Percentiles rank a stretch among this genome's conserved stretches.
These are phyloP conservation scores for Clathrospora elynae DNA, from an alignment of 2,329 filamentous ascomycete species.

Conservation along the genomic window DNA sequence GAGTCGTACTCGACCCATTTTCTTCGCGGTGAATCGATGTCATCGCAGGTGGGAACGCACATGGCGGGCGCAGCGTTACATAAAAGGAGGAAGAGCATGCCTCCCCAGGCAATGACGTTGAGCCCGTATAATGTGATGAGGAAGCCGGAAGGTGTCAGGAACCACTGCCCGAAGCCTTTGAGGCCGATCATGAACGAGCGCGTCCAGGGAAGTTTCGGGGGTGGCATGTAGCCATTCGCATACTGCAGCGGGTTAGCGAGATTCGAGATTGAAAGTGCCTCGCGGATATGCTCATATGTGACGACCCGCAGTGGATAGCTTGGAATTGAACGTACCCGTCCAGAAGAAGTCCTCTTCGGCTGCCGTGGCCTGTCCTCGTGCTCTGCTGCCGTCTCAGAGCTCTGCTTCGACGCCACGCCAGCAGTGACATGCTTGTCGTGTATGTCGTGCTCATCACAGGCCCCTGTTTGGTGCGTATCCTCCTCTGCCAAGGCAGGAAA, in stretches of 20 bases:
- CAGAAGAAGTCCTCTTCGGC: slow-evolving; percentile 18
- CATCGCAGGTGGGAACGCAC: slow-evolving; percentile 72
- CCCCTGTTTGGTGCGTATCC: slow-evolving; percentile 13
- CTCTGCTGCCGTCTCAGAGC: slow-evolving; percentile 25
- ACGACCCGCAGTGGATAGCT: no score
- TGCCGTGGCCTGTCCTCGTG: slow-evolving; percentile 19
- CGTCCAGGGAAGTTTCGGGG: slow-evolving; percentile 58
- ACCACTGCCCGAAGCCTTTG: slow-evolving; percentile 71
- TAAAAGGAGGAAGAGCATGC: slow-evolving; percentile 85
- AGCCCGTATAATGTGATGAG: slow-evolving; percentile 78
- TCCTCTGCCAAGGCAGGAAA: slow-evolving; percentile 43
- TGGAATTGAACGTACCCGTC: slow-evolving; percentile 21
- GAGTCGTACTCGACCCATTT: slow-evolving; percentile 86
- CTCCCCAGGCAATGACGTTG: slow-evolving; percentile 86
- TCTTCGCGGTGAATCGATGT: slow-evolving; percentile 75
- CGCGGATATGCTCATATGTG: no score
- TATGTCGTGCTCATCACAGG: slow-evolving; percentile 17
- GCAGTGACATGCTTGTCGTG: slow-evolving; percentile 18
- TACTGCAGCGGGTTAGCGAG: slow-evolving; percentile 36
- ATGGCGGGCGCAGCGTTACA: slow-evolving; percentile 75
- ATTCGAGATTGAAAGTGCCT: no score
- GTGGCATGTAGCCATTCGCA: slow-evolving; percentile 50
- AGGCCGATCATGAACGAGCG: slow-evolving; percentile 64
- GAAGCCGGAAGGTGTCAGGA: slow-evolving; percentile 75
- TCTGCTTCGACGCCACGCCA: slow-evolving; percentile 20